Evolutionary conservation across 176 grass and related monocot species (phyloP), one percentile per base, ranked within the genome.

Genomic region (Echinochloa phyllopogon): DNA sequence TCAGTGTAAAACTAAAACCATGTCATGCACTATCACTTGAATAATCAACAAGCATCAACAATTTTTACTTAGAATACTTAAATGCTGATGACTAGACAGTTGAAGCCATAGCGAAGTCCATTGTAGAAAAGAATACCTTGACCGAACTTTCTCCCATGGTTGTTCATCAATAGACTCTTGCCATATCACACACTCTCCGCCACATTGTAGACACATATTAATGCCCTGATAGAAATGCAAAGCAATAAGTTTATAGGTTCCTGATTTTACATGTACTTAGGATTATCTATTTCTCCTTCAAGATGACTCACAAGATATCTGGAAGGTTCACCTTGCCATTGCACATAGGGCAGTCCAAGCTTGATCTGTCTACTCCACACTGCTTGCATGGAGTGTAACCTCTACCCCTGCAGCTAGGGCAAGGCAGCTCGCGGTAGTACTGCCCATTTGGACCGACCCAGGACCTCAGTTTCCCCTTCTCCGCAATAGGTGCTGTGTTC

Each of bases 401-500:
- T 75, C 95, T 88, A 56, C 92, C 87, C 82, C 96, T 88, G 53
- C 96, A 98, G 66, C 77, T 89, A 25, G 93, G 96, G 63, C 96
- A 98, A 74, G 96, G 96, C 40, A 98, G 58, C 83, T 98, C 96
- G 0, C 96, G 89, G 61, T 95, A 93, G 53, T 98, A 98, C 55
- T 98, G 96, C 6, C 96, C 96, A 88, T 95, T 95, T 81, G 96
- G 93, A 83, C 91, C 93, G 69, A 98, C 87, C 96, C 96, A 98
- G 20, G 96, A 98, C 59, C 89, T 95, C 33, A 44, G 41, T 38
- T 94, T 98, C 68, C 78, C 89, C 69, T 94, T 95, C 63, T 44
- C 79, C 41, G 87, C 14, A 84, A 58, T 38, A 25, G 85, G 61
- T 77, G 75, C n/a, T 50, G 74, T 77, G 83, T 79, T 90, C 88